Evolutionary conservation across 2,329 filamentous ascomycete species (phyloP).

Genomic region (Alternaria sp.): DNA sequence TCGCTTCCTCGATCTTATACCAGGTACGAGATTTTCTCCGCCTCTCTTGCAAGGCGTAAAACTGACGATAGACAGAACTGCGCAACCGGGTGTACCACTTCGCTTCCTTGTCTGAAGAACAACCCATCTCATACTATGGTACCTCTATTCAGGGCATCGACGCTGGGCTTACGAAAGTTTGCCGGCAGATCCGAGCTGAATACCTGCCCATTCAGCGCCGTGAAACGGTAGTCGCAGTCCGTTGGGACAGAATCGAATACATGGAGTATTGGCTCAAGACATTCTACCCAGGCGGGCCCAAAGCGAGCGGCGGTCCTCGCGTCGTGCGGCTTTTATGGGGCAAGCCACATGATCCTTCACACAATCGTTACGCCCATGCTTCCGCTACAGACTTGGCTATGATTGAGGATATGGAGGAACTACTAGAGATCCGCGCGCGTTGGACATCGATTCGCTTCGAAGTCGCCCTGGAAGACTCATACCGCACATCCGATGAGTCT

Average conservation of each 20-base stretch:
- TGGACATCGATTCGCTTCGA: background rate
- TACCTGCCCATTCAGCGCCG: background rate
- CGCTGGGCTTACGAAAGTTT: background rate
- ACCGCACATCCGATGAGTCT: background rate
- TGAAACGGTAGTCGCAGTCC: background rate
- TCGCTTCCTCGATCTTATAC: background rate
- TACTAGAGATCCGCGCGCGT: background rate
- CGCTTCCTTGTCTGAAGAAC: background rate
- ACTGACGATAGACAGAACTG: background rate
- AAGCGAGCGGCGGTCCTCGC: background rate
- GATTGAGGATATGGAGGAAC: background rate
- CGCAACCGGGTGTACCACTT: background rate
- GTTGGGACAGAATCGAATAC: background rate
- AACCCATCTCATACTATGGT: background rate
- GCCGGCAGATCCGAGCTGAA: background rate
- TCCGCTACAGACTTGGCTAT: background rate
- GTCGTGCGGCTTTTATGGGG: background rate
- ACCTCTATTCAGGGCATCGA: background rate
- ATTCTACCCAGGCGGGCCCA: background rate
- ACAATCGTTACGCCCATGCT: too few species aligned
- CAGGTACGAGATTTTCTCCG: background rate
- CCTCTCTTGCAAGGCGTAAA: background rate
- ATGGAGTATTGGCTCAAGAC: background rate
- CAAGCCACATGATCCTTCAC: background rate
- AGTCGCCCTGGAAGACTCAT: background rate